Percentiles rank a stretch among this genome's conserved stretches.
These are phyloP conservation scores for Hura crepitans DNA, from an alignment of 441 rosid genomes.

Conservation along the genomic window DNA sequence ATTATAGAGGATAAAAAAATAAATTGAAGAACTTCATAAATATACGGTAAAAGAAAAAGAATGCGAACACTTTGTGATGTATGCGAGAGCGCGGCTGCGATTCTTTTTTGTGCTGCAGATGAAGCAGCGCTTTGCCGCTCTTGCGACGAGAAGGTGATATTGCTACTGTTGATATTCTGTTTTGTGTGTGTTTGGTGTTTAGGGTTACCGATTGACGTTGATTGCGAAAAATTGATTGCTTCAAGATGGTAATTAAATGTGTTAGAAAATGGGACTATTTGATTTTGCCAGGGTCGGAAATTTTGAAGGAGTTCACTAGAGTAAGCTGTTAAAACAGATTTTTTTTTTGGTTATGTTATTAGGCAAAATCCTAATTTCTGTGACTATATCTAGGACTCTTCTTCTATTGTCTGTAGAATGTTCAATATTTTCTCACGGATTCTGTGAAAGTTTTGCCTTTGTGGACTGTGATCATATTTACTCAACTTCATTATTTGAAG, in stretches of 20 bases:
- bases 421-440: not conserved
- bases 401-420: not conserved
- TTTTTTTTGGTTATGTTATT: not conserved
- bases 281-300: not conserved
- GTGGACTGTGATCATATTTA: not conserved
- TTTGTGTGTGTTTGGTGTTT: not conserved
- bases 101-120: conserved; percentile 84
- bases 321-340: not conserved
- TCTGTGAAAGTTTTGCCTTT: not conserved
- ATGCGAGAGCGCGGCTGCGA: conserved; percentile 83
- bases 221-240: too few relatives aligned
- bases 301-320: not conserved
- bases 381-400: not conserved
- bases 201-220: not conserved
- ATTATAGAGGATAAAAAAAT: not conserved
- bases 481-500: not conserved
- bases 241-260: not conserved
- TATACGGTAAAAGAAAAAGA: conserved; percentile 6
- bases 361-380: not conserved
- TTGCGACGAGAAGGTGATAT: conserved; percentile 61
- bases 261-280: not conserved
- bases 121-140: conserved; percentile 87
- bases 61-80: conserved; percentile 86
- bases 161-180: not conserved
- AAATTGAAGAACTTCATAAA: not conserved